Evolutionary conservation across 2,329 filamentous ascomycete species (phyloP), one percentile per base, ranked within the genome.

Genomic region (Fusarium solani-melongenae): DNA sequence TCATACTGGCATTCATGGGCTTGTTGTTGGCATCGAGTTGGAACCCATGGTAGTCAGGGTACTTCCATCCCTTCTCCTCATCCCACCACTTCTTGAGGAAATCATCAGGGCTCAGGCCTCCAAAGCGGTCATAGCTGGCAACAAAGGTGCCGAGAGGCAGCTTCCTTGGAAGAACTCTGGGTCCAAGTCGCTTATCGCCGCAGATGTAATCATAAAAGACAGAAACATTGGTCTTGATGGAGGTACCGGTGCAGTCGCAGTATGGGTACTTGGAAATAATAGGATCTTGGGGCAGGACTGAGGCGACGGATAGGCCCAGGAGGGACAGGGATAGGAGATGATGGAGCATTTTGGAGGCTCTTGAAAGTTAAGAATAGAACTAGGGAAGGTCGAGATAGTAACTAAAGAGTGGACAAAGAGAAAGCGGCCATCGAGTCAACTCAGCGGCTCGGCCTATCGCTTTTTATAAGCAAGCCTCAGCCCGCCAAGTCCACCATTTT

Each of bases 31-130:
- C 66, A 34, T 69, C 57, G 7, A 69, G 56, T n/a, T 69, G 55
- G 17, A 69, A 66, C 6, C 70, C 41, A 2, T 75, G 34, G 27
- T 71, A 41, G 0, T 44, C 27, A 5, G 72, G 72, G 2, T 75
- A 75, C 0, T 34, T 57, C 63, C 63, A 75, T 5, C 63, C 67
- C 6, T 33, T 15, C 2, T 64, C 22, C 11, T 39, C 20, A 17
- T 73, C 38, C 29, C 62, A 75, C 72, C 73, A 75, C 22, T 31
- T 38, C 15, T 57, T 20, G 0, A 75, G 70, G 8, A 75, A 75
- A 1, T 53, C 24, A 2, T 75, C 56, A 1, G 72, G 72, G 14
- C 38, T 64, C 3, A 71, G 20, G 5, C 64, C 64, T 24, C 64
- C 72, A 2, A 75, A 75, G 0, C 72, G 72, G 24, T 75, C 67